Evolutionary conservation across 257 asterid species (phyloP).

Genomic region (Thymus mandschuricus): DNA sequence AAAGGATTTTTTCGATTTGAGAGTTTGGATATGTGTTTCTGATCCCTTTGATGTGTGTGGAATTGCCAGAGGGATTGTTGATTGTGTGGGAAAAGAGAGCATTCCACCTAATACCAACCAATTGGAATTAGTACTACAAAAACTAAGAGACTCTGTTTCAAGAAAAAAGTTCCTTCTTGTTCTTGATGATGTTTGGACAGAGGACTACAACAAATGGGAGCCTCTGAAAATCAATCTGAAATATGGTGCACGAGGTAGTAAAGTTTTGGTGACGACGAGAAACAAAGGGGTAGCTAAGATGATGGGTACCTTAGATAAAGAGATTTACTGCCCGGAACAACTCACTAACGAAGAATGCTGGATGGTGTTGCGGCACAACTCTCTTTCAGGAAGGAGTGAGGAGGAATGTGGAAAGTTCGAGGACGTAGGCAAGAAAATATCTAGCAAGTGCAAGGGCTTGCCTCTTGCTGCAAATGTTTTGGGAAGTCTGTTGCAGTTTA

Average conservation of each 20-base stretch:
- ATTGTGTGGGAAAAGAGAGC: background rate
- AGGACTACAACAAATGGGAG: constrained; percentile 17
- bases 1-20: constrained; percentile 21
- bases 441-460: background rate
- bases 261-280: constrained; percentile 14
- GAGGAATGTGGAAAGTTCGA: background rate
- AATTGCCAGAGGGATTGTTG: constrained; percentile 18
- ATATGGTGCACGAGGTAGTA: background rate
- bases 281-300: background rate
- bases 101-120: background rate
- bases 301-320: too few relatives aligned
- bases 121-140: background rate
- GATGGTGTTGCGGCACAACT: background rate
- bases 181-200: background rate
- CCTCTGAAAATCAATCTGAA: background rate
- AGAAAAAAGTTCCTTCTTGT: too few relatives aligned
- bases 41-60: constrained; percentile 20
- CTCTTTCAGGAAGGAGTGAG: background rate
- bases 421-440: background rate
- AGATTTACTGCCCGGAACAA: background rate
- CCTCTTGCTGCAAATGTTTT: background rate
- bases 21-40: constrained; percentile 48
- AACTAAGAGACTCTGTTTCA: background rate
- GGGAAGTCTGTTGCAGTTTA: background rate
- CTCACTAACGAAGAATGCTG: background rate